Evolutionary conservation across 2,329 filamentous ascomycete species (phyloP), one percentile per base, ranked within the genome.

Genomic region (Sphaerostilbella broomeana): DNA sequence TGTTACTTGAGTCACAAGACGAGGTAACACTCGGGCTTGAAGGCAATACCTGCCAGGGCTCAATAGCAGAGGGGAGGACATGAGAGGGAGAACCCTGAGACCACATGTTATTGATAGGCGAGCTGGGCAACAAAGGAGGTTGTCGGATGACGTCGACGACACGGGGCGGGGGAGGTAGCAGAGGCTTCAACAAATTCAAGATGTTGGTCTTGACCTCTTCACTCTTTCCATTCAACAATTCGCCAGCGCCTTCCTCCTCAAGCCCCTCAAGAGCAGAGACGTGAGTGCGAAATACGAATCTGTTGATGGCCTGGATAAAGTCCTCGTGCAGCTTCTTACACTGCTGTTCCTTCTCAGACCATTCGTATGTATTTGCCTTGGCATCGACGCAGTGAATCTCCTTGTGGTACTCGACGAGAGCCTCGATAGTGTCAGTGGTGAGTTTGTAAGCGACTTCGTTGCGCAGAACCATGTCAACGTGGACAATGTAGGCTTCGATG

Each of bases 361-460:
- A 98, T 64, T 86, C 81, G 72, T 88, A 94, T 35, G 87, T 94
- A 62, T 75, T 86, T 54, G 88, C 86, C 51, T 87, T 86, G 55
- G 86, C 82, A 61, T 98, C 86, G 55, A 89, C 77, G 52, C 86
- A 94, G 72, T 94, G 89, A 53, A 97, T 77, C 49, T 95, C 86
- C 72, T 92, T 89, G 76, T 98, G 92, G 64, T 94, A 94, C 61
- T 95, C 86, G 61, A 95, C 83, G 49, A 98, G 77, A 37, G 85
- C 69, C 56, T 95, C 88, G 67, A 98, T 98, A 46, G 89, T 88
- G 61, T 97, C 92, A 43, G 82, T 78, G 17, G 89, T 97, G 57
- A 98, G 77, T 76, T 98, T 98, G 77, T 89, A 97, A 51, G 89
- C 92, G 57, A 98, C 88, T 70, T 97, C 92, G 62, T 94, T 92